A percentile compares a stretch with the other conserved stretches of the same genome.
phyloP scores from a whole-genome alignment of 176 grass and related monocot species.

The Cocos nucifera region DNA sequence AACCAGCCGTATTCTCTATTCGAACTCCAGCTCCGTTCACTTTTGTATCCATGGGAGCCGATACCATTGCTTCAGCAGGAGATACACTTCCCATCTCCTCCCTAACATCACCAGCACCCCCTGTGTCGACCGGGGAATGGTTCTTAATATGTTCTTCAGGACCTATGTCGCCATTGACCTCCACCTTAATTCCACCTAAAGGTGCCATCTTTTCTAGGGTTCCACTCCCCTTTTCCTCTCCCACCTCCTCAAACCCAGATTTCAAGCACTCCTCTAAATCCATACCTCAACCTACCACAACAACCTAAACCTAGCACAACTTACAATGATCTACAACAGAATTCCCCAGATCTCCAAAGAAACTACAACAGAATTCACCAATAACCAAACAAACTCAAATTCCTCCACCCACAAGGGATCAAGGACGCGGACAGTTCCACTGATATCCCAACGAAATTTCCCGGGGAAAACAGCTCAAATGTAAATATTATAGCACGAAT shows the following conservation, averaged over 20 bases:
- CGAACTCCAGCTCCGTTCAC: background rate
- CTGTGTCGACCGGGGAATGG: background rate
- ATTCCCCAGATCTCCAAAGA: too few species aligned
- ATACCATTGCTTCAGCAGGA: background rate
- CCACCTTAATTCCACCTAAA: slow-evolving; percentile 8
- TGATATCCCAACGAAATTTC: too few species aligned
- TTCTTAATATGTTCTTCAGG: background rate
- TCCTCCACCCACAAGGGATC: too few species aligned
- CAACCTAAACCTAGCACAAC: too few species aligned
- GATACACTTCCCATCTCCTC: slow-evolving; percentile 2
- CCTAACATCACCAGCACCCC: background rate
- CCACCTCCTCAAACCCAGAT: background rate
- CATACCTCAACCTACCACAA: background rate
- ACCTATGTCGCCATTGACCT: slow-evolving; percentile 5
- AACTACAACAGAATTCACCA: too few species aligned
- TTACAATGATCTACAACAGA: too few species aligned
- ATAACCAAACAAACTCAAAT: too few species aligned
- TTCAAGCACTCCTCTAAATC: slow-evolving; percentile 11
- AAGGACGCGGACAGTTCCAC: too few species aligned
- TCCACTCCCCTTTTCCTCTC: slow-evolving; percentile 6
- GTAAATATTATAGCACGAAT: too few species aligned
- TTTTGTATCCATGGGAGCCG: background rate
- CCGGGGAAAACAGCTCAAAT: too few species aligned
- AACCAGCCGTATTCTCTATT: slow-evolving; percentile 21
- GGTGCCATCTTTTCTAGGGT: background rate